Base-by-base conservation (phyloP, 2,329 filamentous ascomycete genomes). In the Coniochaeta sp. region DNA sequence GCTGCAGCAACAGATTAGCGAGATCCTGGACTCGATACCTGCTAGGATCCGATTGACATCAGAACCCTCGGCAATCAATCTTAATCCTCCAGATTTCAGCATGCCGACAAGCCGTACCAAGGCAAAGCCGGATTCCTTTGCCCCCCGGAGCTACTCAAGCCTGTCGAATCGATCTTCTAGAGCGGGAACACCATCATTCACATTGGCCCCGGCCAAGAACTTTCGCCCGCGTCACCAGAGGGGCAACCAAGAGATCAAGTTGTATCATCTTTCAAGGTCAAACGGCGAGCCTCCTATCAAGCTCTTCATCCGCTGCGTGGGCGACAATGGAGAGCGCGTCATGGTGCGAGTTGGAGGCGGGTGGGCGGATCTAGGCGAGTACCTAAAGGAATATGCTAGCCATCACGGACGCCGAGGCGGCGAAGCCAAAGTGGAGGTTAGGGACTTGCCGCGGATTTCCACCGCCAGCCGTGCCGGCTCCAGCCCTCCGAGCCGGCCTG, bases 311-410 rank as follows among this genome's bases (percentile, higher is more conserved):
- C 89, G 95, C 17, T 87, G 92, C 1, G 93, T 99, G 2, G 95
- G 95, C 57, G 92, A 96, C 72, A 82, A 86, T 60, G 91, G 90
- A 17, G 92, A 98, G 73, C 87, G 95, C 58, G 92, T 98, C 63
- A 98, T 99, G 95, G 95, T 99, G 8, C 89, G 95, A 38, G 93
- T 99, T 14, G 95, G 95, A 14, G 95, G 95, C 62, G 95, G 95
- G n/a, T 99, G 95, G 95, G 92, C 93, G 16, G 95, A 99, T 73
- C 79, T 99, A 22, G 93, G 90, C 40, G 95, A 98, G 73, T 99
- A 97, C 70, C 81, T 99, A 47, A 89, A 92, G 67, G 91, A 96
- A 72, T 99, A 97, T 68, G 93, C 92, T 8, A 86, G 87, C 62
- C 95, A 99, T 70, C 95, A 99, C 71, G 90, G 90, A 50, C 87